Base-by-base conservation (phyloP, 2,329 filamentous ascomycete genomes). In the Neofusicoccum sp. region DNA sequence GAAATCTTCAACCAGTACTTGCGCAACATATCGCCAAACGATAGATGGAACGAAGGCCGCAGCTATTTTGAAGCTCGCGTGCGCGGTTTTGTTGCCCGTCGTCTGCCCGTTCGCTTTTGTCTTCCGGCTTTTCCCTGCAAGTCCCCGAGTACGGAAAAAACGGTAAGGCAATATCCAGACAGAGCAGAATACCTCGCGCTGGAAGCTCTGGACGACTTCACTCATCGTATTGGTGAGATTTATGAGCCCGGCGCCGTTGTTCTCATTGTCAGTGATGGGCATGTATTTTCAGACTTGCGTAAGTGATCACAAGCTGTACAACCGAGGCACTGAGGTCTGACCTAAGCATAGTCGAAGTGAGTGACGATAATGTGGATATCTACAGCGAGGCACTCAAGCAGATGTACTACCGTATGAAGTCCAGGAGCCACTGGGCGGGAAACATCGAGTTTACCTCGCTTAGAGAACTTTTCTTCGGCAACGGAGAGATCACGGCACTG, bases 81-180 rank as follows among this genome's bases (percentile, higher is more conserved):
- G 8, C 34, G 45, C 6, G 41, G 47, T 16, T 62, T 47, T 50
- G 71, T 74, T 14, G 68, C 68, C 43, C 67, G 67, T 47, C 68
- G 67, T 41, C 59, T 71, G 45, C 66, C 71, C 3, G 62, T 74
- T 36, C 67, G 62, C 28, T 67, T 75, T 63, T 65, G 73, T 12
- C 78, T 87, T 0, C 85, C 85, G 0, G 85, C 84, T 0, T 88
- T 87, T 48, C 85, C 86, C 0, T 87, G 86, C 77, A 88, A 88
- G 67, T 86, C 83, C 0, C 81, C 85, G n/a, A 87, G 87, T 66
- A 68, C 69, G 0, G 74, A 79, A 43, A 88, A 89, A 61, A 83
- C 85, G 0, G 71, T 87, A n/a, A 84, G 79, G 2, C 64, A 63
- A 0, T 66, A 80, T 3, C 79, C 79, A 0, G 79, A 81, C 50